Base-by-base conservation (phyloP, 2,329 filamentous ascomycete species). In the Diaporthe vaccinii region DNA sequence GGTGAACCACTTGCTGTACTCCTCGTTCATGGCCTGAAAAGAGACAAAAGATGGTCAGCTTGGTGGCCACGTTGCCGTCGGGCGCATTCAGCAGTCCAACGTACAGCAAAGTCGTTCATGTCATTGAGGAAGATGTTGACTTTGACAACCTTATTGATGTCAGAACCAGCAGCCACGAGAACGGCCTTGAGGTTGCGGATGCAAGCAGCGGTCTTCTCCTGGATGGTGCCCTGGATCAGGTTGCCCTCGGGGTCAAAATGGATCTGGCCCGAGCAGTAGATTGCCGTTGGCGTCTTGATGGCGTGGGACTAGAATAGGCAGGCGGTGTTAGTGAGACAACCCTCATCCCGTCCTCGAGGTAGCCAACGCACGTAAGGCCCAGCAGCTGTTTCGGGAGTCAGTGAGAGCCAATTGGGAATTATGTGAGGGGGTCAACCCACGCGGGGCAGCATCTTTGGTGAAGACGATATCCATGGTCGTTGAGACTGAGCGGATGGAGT, bases 51-150 rank as follows among this genome's bases (percentile, higher is more conserved):
- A 46, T 7, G 7, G 39, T 62, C 28, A 36, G 57, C 28, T 34
- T 22, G 15, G 31, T 34, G 12, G 6, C 31, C n/a, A 44, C 2
- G 39, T 44, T 12, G 4, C 8, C 39, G n/a, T 36, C 20, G 10
- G 28, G 31, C 14, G 17, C 4, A 20, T 51, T 12, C 12, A 28
- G 34, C 25, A 25, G 46, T 20, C 7, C 39, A 25, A 82, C 88
- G 79, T 81, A 90, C 88, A 68, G 90, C 92, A 82, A 98, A 98
- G 86, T 97, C 89, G 78, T 89, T 91, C 96, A 98, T 98, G 85
- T 97, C 94, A 69, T 93, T 93, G 77, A 98, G 87, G 89, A 98
- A 98, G 82, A 98, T 93, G 83, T 92, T 95, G 80, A 95, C 94
- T 90, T 98, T 98, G 86, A 98, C 94, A 62, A 98, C 93, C 84